Conservation (phyloP, 2,329 filamentous ascomycete species). For the Fonsecaea monophora region DNA sequence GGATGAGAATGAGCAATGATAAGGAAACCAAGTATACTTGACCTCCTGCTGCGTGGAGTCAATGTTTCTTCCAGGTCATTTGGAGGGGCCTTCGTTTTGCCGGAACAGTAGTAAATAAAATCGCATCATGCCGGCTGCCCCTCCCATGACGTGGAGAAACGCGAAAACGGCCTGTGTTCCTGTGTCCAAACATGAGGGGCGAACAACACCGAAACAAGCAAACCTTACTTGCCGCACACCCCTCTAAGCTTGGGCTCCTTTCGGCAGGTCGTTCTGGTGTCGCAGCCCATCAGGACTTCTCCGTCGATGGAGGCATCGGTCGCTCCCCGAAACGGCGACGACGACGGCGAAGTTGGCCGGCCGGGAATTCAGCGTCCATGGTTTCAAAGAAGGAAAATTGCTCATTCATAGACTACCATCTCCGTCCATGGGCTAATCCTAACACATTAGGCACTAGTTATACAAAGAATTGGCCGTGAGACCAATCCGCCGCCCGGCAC, state of each 20-base stretch:
- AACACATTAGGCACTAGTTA: constrained; percentile 13
- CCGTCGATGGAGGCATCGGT: neutral
- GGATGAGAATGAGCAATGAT: neutral
- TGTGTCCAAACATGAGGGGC: neutral
- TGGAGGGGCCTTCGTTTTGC: constrained; percentile 7
- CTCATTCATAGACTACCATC: constrained; percentile 5
- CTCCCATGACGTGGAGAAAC: constrained; percentile 17
- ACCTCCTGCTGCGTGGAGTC: neutral
- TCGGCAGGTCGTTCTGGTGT: constrained; percentile 8
- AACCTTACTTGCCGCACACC: neutral
- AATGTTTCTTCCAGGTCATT: constrained; percentile 7
- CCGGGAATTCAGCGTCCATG: constrained; percentile 1
- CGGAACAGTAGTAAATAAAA: constrained; percentile 11
- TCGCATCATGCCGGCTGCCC: constrained; percentile 4
- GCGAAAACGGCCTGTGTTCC: neutral
- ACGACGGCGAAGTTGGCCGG: neutral
- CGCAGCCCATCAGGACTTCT: constrained; percentile 14
- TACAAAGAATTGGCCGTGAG: constrained; percentile 25
- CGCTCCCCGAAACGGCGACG: no score
- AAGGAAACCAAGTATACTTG: neutral
- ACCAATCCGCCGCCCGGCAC: constrained; percentile 23
- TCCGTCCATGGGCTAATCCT: constrained; percentile 8
- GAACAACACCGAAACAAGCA: neutral
- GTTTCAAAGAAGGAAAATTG: neutral
- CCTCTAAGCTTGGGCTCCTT: neutral